Evolutionary conservation across 2,329 filamentous ascomycete genomes (phyloP), one percentile per base, ranked within the genome.

Genomic region (Fusarium burgessii): DNA sequence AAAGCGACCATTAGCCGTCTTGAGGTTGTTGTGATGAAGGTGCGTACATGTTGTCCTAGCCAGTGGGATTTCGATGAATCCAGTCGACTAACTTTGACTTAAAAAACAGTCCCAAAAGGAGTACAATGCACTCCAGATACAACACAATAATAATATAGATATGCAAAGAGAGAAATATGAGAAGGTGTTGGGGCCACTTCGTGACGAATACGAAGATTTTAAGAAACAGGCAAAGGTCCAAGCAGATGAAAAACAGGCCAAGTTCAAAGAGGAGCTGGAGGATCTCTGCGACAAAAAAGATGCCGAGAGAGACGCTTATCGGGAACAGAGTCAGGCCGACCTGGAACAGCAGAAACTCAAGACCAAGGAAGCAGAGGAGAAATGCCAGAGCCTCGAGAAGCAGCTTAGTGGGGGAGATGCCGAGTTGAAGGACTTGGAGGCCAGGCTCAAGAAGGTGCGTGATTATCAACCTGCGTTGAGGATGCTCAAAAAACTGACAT

Each of bases 11-110:
- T 92, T 32, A 88, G 86, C 58, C 85, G 86, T 46, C 80, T 94
- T 18, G 88, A 92, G 77, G 86, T 88, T 36, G 88, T 90, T 71
- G 71, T 91, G 15, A 84, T 89, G 79, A 91, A 90, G 83, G 88
- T 87, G 77, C 58, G 77, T 42, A 14, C 35, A 43, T 35, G 10
- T 33, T 42, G 7, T 20, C 32, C 15, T 68, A 6, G 20, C 17
- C 42, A 20, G 11, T 36, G 17, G 38, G 36, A 23, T 10, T 10
- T 36, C 14, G 14, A 14, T 17, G n/a, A 47, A 38, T 9, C n/a
- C 42, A 23, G 40, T 27, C 14, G 14, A 33, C 56, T 63, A 58
- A 68, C 51, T 10, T 36, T 41, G 55, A 15, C 40, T 7, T 5
- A 23, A 13, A 47, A 62, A 41, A 18, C 78, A 91, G 85, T 85